A percentile compares a stretch with the other conserved stretches of the same genome.
Conservation (phyloP, 2,329 filamentous ascomycete species). For the Fusarium sacchari region DNA sequence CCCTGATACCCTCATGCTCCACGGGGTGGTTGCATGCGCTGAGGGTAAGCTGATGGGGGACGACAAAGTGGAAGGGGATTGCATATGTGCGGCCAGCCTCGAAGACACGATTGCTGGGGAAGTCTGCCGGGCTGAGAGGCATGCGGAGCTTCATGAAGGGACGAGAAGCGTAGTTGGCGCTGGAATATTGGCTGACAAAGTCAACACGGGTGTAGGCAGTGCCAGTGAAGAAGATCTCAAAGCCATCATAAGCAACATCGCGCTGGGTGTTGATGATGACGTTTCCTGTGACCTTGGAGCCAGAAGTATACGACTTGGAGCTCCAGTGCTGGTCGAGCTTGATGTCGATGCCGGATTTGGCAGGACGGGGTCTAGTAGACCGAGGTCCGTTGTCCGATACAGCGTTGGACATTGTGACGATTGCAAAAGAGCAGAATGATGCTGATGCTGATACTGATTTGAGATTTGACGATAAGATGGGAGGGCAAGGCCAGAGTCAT, state of each 20-base stretch:
- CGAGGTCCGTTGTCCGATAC: conserved; percentile 40
- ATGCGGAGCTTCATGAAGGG: conserved; percentile 67
- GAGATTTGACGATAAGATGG: conserved; percentile 18
- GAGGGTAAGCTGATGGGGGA: conserved; percentile 67
- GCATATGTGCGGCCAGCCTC: conserved; percentile 59
- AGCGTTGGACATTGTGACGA: conserved; percentile 41
- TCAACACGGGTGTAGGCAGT: conserved; percentile 62
- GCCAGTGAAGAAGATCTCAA: conserved; percentile 65
- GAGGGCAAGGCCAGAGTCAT: conserved; percentile 32
- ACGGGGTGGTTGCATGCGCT: conserved; percentile 64
- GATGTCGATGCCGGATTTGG: conserved; percentile 56
- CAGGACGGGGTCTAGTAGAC: conserved; percentile 24
- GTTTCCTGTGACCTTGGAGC: conserved; percentile 61
- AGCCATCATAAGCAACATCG: conserved; percentile 60
- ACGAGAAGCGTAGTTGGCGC: conserved; percentile 59
- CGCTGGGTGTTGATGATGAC: conserved; percentile 57
- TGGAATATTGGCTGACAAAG: conserved; percentile 59
- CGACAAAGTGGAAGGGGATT: conserved; percentile 68
- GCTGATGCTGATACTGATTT: conserved; percentile 32
- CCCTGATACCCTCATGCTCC: conserved; percentile 56
- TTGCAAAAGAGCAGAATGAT: conserved; percentile 27
- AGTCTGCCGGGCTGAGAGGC: conserved; percentile 58
- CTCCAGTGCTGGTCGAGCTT: conserved; percentile 63
- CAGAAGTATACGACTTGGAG: conserved; percentile 66
- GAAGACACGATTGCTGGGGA: conserved; percentile 60